Conservation (phyloP, 2,329 filamentous ascomycete species). For the Trichoderma endophyticum region DNA sequence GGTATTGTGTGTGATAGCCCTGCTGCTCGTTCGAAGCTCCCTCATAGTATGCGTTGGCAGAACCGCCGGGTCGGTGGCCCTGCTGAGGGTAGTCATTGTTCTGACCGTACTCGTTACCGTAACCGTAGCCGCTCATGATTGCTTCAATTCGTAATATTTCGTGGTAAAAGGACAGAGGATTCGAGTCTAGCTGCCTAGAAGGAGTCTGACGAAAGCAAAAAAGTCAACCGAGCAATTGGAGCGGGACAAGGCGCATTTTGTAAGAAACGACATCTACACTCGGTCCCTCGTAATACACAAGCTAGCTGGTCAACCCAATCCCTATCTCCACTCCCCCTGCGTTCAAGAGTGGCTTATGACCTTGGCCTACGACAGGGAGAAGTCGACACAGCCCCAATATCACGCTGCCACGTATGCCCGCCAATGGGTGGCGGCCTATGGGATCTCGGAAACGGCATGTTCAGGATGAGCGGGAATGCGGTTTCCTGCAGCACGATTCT, state of each 20-base stretch:
- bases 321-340: slow-evolving; percentile 16
- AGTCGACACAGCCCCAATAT: slow-evolving; percentile 18
- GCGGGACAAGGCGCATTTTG: not conserved
- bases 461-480: not conserved
- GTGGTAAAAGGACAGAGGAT: not conserved
- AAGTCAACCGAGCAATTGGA: not conserved
- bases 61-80: not conserved
- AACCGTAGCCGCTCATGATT: slow-evolving; percentile 18
- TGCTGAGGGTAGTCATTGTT: not conserved
- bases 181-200: not conserved
- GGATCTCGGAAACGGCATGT: not conserved
- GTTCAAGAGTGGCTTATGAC: slow-evolving; percentile 16
- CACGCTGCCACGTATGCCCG: slow-evolving; percentile 17
- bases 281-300: not conserved
- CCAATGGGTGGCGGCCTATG: slow-evolving; percentile 3
- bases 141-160: not conserved
- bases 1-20: slow-evolving; percentile 5
- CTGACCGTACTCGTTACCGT: not conserved
- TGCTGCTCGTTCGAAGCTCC: slow-evolving; percentile 1
- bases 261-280: not conserved
- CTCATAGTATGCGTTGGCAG: slow-evolving; percentile 11
- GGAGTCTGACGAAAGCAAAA: not conserved
- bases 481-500: not conserved
- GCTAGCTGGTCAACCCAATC: not conserved
- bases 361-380: not conserved